A percentile compares a stretch with the other conserved stretches of the same genome.
Evolutionary conservation across 495 filamentous ascomycete genomes (phyloP).

Genomic region (Penicillium roqueforti): DNA sequence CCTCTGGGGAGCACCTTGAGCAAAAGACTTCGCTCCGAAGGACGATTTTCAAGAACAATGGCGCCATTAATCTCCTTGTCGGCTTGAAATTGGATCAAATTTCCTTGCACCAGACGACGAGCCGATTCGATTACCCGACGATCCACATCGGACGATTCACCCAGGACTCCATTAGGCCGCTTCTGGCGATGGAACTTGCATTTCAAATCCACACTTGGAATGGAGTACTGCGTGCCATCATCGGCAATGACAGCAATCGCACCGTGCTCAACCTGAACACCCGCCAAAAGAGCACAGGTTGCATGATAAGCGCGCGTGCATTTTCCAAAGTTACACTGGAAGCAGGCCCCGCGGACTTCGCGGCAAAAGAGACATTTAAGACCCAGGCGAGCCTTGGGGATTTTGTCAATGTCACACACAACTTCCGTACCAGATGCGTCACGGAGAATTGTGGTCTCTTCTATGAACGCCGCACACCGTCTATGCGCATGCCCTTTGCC

Average conservation of each 20-base stretch:
- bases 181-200: conserved; percentile 92
- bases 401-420: conserved; percentile 70
- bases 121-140: conserved; percentile 57
- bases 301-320: conserved; percentile 93
- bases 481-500: conserved; percentile 78
- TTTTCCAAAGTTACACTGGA: conserved; percentile 95
- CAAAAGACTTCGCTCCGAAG: conserved; percentile 59
- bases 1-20: conserved; percentile 84
- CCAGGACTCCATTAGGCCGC: conserved; percentile 60
- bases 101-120: conserved; percentile 60
- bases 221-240: conserved; percentile 85
- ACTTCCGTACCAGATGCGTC: conserved; percentile 66
- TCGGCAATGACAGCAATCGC: conserved; percentile 82
- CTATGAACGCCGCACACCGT: conserved; percentile 83
- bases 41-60: conserved; percentile 78
- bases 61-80: conserved; percentile 89
- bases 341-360: conserved; percentile 87
- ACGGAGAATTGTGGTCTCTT: conserved; percentile 78
- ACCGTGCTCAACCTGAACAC: conserved; percentile 84
- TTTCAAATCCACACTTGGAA: conserved; percentile 83
- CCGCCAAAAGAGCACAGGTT: conserved; percentile 86
- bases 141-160: conserved; percentile 70
- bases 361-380: conserved; percentile 94
- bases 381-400: conserved; percentile 82
- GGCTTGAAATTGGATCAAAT: conserved; percentile 85